Conservation (phyloP, 1,139 yeast species). For the Suhomyces bolitotheri region DNA sequence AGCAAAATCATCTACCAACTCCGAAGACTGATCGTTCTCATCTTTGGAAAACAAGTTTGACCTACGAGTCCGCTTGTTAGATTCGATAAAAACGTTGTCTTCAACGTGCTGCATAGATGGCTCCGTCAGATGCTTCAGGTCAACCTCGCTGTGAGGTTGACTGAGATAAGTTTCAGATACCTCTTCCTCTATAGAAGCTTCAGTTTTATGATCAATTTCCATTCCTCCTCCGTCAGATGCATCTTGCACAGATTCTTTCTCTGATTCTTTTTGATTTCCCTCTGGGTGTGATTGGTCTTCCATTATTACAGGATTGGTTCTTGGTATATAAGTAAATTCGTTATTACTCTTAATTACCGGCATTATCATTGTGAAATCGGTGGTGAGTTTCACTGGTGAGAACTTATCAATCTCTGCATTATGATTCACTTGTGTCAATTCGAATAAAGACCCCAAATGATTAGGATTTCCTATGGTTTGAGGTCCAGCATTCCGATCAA, state of each 20-base stretch:
- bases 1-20: slow-evolving; percentile 40
- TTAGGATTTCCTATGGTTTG: slow-evolving; percentile 15
- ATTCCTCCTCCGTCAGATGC: slow-evolving; percentile 8
- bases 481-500: slow-evolving; percentile 25
- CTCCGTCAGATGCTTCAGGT: not conserved
- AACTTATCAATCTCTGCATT: slow-evolving; percentile 17
- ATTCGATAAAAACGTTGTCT: slow-evolving; percentile 15
- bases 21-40: slow-evolving; percentile 23
- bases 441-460: slow-evolving; percentile 25
- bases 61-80: slow-evolving; percentile 2
- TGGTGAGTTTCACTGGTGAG: slow-evolving; percentile 34
- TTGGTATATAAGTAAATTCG: slow-evolving; percentile 16
- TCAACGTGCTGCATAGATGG: not conserved
- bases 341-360: slow-evolving; percentile 25
- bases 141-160: not conserved
- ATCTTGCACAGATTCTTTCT: slow-evolving; percentile 8
- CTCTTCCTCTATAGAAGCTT: not conserved
- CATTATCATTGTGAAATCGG: slow-evolving; percentile 42
- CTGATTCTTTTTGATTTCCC: slow-evolving; percentile 12
- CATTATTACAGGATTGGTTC: not conserved
- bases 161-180: not conserved
- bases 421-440: slow-evolving; percentile 31
- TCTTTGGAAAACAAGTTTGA: slow-evolving; percentile 23
- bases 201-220: slow-evolving; percentile 1
- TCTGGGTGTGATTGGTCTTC: not conserved